Evolutionary conservation across 2,329 filamentous ascomycete species (phyloP).

Genomic region (Raffaelea albimanens): DNA sequence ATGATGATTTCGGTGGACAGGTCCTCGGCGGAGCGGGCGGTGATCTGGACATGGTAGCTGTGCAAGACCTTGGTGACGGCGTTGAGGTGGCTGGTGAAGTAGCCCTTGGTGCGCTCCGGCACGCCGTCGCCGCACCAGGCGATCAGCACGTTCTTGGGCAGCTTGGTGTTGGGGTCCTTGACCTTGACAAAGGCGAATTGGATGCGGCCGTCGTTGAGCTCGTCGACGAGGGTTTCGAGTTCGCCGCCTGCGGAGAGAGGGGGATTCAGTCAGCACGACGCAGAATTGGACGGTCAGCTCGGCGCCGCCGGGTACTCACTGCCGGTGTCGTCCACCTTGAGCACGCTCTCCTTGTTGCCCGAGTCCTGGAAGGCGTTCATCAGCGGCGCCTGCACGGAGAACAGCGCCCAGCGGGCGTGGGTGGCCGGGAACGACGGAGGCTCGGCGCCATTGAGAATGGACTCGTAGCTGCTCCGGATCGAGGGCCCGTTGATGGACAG

Average conservation of each 20-base stretch:
- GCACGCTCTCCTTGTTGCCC: slow-evolving; percentile 78
- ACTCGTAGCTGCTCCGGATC: slow-evolving; percentile 72
- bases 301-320: slow-evolving; percentile 39
- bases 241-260: slow-evolving; percentile 73
- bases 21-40: slow-evolving; percentile 82
- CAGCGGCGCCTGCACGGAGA: slow-evolving; percentile 85
- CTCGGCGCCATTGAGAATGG: slow-evolving; percentile 43
- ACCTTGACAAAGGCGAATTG: slow-evolving; percentile 97
- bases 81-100: slow-evolving; percentile 90
- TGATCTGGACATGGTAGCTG: slow-evolving; percentile 96
- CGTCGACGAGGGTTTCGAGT: slow-evolving; percentile 79
- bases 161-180: slow-evolving; percentile 80
- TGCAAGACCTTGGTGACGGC: slow-evolving; percentile 88
- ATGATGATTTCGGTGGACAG: slow-evolving; percentile 81
- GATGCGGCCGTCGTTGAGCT: slow-evolving; percentile 92
- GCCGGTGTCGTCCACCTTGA: slow-evolving; percentile 90
- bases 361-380: slow-evolving; percentile 87
- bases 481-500: slow-evolving; percentile 70
- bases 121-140: slow-evolving; percentile 97
- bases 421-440: slow-evolving; percentile 60
- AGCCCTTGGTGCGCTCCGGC: slow-evolving; percentile 95
- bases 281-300: neutral
- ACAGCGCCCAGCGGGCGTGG: slow-evolving; percentile 86
- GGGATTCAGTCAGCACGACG: neutral
- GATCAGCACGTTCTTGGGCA: slow-evolving; percentile 89